phyloP scores from a whole-genome alignment of 2,329 filamentous ascomycete species.

The Penicillium palitans region DNA sequence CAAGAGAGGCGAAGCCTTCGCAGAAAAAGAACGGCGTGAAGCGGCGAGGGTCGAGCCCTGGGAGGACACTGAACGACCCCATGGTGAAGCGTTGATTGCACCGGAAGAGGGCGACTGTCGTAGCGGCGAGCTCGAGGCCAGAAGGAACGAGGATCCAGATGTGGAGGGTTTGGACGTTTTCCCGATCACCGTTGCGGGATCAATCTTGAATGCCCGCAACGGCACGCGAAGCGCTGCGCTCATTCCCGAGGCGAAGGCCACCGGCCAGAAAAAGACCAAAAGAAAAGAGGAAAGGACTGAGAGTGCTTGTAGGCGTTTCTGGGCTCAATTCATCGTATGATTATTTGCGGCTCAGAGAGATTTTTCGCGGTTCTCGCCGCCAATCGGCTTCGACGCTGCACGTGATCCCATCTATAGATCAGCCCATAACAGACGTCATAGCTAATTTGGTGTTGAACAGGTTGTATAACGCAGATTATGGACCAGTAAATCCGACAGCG shows the following conservation, averaged over 20 bases:
- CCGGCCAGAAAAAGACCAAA: constrained; percentile 2
- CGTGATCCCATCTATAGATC: constrained; percentile 26
- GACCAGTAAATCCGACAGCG: neutral
- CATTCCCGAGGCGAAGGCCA: constrained; percentile 32
- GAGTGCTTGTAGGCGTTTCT: neutral
- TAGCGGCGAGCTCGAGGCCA: neutral
- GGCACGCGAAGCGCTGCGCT: constrained; percentile 35
- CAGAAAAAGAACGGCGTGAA: constrained; percentile 21
- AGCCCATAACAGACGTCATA: constrained; percentile 14
- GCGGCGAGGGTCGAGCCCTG: neutral
- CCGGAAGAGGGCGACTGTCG: neutral
- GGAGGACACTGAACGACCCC: neutral
- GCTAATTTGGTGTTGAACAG: neutral
- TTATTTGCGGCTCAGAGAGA: constrained; percentile 12
- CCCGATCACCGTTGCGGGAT: constrained; percentile 31
- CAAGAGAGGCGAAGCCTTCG: constrained; percentile 18
- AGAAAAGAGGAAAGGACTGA: neutral
- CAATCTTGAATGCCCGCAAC: constrained; percentile 34
- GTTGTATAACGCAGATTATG: neutral
- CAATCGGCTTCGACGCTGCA: constrained; percentile 25
- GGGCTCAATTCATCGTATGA: constrained; percentile 18
- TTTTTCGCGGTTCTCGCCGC: constrained; percentile 30
- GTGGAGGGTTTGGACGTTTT: constrained; percentile 23
- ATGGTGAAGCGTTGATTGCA: neutral
- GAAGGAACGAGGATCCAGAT: constrained; percentile 11